A percentile compares a stretch with the other conserved stretches of the same genome.
Conservation (phyloP, 805 yeast genomes). For the Kurtzmaniella fragi region DNA sequence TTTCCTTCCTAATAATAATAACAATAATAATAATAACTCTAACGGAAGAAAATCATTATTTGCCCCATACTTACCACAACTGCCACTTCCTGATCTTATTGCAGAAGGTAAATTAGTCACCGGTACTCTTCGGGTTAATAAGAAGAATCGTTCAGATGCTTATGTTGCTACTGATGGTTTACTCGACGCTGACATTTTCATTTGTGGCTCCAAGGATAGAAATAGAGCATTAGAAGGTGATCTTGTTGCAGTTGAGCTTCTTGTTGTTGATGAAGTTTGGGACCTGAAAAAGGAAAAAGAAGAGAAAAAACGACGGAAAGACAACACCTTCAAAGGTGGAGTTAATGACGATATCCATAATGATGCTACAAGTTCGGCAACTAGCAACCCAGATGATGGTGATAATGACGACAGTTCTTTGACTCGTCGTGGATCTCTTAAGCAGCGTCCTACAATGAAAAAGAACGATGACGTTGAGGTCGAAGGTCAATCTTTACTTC, state of each 20-base stretch:
- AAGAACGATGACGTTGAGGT: constrained; percentile 98
- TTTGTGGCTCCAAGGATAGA: constrained; percentile 97
- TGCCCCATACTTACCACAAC: constrained; percentile 95
- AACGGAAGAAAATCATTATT: constrained; percentile 72
- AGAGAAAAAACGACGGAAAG: constrained; percentile 90
- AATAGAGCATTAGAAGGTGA: constrained; percentile 97
- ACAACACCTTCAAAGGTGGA: constrained; percentile 38
- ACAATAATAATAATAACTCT: constrained; percentile 26
- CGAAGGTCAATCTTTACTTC: constrained; percentile 88
- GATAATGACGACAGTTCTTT: constrained; percentile 32
- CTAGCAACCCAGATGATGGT: constrained; percentile 18
- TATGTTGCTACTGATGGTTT: constrained; percentile 97
- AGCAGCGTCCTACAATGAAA: constrained; percentile 94
- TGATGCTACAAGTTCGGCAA: constrained; percentile 51
- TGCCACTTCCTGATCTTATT: constrained; percentile 82
- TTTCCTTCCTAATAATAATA: constrained; percentile 25
- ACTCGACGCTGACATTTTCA: constrained; percentile 93
- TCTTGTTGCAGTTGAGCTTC: constrained; percentile 88
- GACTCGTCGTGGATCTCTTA: constrained; percentile 79
- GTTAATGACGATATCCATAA: constrained; percentile 69
- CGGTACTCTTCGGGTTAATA: constrained; percentile 89
- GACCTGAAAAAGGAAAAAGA: constrained; percentile 93
- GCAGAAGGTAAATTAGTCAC: constrained; percentile 88
- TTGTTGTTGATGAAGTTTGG: constrained; percentile 98
- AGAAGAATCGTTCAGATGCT: constrained; percentile 95